Percentiles rank a stretch among this genome's conserved stretches.
These are phyloP conservation scores for Pseudogymnoascus sp. DNA, from an alignment of 2,329 filamentous ascomycete genomes.

Conservation along the genomic window DNA sequence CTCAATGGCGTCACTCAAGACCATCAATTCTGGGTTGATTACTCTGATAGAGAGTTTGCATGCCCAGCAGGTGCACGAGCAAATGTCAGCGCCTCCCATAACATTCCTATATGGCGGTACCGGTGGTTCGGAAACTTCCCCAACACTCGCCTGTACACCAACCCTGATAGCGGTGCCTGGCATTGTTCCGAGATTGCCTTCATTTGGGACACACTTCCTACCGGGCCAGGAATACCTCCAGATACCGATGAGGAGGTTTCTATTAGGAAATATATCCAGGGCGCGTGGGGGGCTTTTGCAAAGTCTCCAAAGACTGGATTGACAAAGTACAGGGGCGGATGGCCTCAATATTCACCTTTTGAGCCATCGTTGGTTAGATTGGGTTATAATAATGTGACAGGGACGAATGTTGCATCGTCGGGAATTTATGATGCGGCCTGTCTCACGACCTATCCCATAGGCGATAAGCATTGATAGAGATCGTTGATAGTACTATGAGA, in stretches of 20 bases:
- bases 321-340: constrained; percentile 23
- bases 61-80: constrained; percentile 27
- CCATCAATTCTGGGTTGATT: constrained; percentile 12
- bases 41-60: not conserved
- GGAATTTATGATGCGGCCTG: constrained; percentile 23
- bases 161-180: constrained; percentile 27
- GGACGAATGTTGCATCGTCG: constrained; percentile 23
- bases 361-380: constrained; percentile 23
- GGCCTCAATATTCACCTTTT: constrained; percentile 22
- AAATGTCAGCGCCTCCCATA: constrained; percentile 20
- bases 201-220: constrained; percentile 27
- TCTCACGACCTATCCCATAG: not conserved
- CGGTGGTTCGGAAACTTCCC: constrained; percentile 32
- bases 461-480: not conserved
- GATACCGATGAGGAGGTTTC: constrained; percentile 24
- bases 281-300: constrained; percentile 34
- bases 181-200: constrained; percentile 29
- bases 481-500: not conserved
- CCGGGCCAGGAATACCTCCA: constrained; percentile 9
- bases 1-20: constrained; percentile 8
- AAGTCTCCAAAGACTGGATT: constrained; percentile 31
- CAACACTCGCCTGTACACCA: constrained; percentile 24
- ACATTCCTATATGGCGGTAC: constrained; percentile 32
- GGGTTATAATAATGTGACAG: constrained; percentile 23
- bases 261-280: constrained; percentile 29